These are phyloP conservation scores for Dryas alaskensis DNA, from an alignment of 306 rosid genomes.

Conservation along the genomic window DNA sequence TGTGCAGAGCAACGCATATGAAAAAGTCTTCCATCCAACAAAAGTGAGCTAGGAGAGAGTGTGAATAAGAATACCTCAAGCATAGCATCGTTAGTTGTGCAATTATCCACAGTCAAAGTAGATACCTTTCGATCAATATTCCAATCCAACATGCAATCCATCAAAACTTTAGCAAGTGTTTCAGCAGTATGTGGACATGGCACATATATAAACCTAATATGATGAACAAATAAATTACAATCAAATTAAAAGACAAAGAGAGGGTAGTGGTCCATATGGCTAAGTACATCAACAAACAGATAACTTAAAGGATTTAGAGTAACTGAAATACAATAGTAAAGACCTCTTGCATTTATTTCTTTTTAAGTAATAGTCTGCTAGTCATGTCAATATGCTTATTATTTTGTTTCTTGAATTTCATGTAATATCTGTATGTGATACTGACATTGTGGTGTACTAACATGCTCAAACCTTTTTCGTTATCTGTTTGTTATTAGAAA, in stretches of 20 bases:
- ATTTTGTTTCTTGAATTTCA: no score
- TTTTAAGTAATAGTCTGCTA: background rate
- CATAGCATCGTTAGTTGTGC: conserved; percentile 3
- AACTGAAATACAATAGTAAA: no score
- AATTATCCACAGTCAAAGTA: background rate
- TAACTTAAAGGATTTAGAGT: no score
- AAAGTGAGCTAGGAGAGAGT: background rate
- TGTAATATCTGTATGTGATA: background rate
- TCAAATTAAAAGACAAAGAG: background rate
- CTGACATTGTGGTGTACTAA: background rate
- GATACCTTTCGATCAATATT: background rate
- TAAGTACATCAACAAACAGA: no score
- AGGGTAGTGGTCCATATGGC: no score
- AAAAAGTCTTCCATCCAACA: background rate
- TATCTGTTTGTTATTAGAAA: no score
- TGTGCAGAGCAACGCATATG: conserved; percentile 1
- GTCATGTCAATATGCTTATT: no score
- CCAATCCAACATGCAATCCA: background rate
- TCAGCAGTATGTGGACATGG: background rate
- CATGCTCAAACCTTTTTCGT: no score
- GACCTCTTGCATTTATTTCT: background rate
- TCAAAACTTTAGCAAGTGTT: background rate
- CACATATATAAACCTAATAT: background rate
- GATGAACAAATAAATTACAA: background rate
- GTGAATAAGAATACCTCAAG: background rate